phyloP scores from a whole-genome alignment of 192 early-diverging fungal species.

The Backusella tarrabulga region DNA sequence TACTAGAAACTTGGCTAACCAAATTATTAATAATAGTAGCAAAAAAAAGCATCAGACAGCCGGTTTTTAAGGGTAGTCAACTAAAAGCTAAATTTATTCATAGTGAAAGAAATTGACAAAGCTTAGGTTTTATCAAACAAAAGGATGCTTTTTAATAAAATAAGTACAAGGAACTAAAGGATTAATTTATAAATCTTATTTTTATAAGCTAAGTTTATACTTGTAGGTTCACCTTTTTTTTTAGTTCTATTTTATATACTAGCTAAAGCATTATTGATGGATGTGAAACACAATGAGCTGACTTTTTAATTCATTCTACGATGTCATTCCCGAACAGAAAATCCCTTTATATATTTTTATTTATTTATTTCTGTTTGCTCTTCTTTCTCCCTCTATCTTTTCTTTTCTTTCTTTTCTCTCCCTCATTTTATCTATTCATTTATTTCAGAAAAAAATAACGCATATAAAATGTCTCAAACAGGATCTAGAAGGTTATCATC shows the following conservation, averaged over 20 bases:
- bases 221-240: not conserved
- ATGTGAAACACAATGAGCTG: constrained; percentile 3
- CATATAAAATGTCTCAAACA: not conserved
- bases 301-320: constrained; percentile 7
- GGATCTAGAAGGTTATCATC: not conserved
- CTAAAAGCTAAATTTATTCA: not conserved
- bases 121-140: not conserved
- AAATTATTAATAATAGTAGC: not conserved
- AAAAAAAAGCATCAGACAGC: not conserved
- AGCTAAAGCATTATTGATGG: not conserved
- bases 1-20: not conserved
- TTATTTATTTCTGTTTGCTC: not conserved
- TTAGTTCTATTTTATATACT: not conserved
- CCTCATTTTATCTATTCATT: not conserved
- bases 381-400: not conserved
- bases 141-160: not conserved
- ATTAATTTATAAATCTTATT: not conserved
- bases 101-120: not conserved
- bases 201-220: not conserved
- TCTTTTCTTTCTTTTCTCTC: not conserved
- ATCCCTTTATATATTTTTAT: not conserved
- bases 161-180: not conserved
- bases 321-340: not conserved
- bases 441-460: not conserved
- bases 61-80: not conserved